phyloP scores from a whole-genome alignment of 345 rosid species.

The Fremontodendron californicum region DNA sequence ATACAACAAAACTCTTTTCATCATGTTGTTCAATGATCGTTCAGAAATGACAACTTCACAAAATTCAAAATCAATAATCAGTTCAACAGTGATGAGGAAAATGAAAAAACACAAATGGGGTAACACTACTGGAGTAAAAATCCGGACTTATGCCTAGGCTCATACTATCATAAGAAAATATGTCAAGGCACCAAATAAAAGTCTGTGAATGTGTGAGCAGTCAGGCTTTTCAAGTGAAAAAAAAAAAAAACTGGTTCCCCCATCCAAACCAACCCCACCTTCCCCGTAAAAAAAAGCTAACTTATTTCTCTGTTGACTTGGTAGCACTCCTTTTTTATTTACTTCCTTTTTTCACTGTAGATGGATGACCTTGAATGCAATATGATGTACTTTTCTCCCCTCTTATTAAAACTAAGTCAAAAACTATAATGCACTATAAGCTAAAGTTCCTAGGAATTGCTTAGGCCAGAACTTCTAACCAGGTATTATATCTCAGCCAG shows the following conservation, averaged over 20 bases:
- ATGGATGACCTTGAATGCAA: background rate
- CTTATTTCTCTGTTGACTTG: background rate
- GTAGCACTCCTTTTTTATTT: background rate
- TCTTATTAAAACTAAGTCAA: background rate
- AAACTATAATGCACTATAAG: background rate
- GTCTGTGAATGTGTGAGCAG: background rate
- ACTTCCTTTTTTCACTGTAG: background rate
- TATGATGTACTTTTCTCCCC: background rate
- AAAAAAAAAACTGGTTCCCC: background rate
- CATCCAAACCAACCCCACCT: background rate
- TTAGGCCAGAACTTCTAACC: slow-evolving; percentile 1
- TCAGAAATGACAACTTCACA: background rate
- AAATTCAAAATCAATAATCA: background rate
- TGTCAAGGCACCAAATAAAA: background rate
- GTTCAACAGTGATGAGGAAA: background rate
- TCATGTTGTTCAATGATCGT: background rate
- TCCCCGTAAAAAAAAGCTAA: background rate
- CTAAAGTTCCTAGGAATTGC: background rate
- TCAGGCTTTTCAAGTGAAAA: background rate
- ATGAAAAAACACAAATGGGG: background rate
- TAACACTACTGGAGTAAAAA: background rate
- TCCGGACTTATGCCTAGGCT: background rate
- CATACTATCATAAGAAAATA: background rate
- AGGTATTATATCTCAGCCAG: background rate
- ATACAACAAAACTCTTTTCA: background rate